Conservation (phyloP, 345 rosid genomes). For the Punica granatum region DNA sequence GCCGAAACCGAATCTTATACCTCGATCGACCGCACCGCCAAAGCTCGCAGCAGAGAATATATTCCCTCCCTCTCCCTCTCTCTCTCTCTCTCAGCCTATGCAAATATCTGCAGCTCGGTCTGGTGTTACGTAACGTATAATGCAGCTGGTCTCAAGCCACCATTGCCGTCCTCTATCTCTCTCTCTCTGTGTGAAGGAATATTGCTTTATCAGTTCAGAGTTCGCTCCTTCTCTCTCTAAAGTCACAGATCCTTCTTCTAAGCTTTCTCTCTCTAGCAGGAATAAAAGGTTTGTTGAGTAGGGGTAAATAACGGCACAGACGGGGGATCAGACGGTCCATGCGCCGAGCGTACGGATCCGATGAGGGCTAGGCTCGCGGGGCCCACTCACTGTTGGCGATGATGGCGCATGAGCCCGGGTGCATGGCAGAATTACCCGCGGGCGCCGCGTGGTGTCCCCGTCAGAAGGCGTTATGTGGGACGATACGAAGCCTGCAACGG, state of each 20-base stretch:
- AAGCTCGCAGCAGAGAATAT: not conserved
- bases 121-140: no score
- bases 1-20: not conserved
- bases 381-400: no score
- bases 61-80: conserved; percentile 11
- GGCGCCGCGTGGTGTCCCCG: not conserved
- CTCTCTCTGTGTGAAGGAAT: conserved; percentile 11
- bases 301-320: not conserved
- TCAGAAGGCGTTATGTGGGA: not conserved
- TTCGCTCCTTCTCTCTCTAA: conserved; percentile 21
- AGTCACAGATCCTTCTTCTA: not conserved
- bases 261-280: not conserved
- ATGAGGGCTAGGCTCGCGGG: no score
- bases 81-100: not conserved
- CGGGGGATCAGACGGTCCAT: not conserved
- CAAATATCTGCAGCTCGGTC: no score
- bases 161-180: not conserved
- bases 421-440: not conserved
- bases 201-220: conserved; percentile 2
- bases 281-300: not conserved
- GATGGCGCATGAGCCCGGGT: not conserved
- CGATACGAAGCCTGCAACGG: conserved; percentile 17
- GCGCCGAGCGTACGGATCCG: no score
- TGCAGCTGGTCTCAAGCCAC: no score
- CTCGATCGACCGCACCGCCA: not conserved